Percentiles rank a stretch among this genome's conserved stretches.
Conservation (phyloP, 441 rosid genomes). For the Arabidopsis lyrata region DNA sequence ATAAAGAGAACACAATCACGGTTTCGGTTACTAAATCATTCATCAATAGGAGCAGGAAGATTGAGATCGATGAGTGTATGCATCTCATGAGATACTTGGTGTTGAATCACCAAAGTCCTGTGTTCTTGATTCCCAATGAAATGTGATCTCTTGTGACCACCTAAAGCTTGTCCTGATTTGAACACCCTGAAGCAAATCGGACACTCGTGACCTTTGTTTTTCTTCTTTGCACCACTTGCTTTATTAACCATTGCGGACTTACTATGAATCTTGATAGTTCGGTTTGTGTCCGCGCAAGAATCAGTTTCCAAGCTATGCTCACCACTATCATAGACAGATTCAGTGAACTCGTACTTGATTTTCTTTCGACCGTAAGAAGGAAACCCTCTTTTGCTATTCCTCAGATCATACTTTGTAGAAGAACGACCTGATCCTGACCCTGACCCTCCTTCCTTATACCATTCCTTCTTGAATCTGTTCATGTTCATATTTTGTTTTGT, state of each 20-base stretch:
- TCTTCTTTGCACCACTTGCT: conserved; percentile 63
- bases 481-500: conserved; percentile 24
- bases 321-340: conserved; percentile 56
- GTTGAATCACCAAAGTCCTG: conserved; percentile 60
- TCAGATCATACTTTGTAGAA: conserved; percentile 50
- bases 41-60: conserved; percentile 87
- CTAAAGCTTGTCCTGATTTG: conserved; percentile 92
- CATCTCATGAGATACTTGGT: conserved; percentile 52
- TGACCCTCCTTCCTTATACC: conserved; percentile 48
- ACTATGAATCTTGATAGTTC: conserved; percentile 41
- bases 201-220: conserved; percentile 75
- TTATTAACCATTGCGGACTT: conserved; percentile 41
- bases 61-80: conserved; percentile 78
- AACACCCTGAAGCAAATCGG: conserved; percentile 89
- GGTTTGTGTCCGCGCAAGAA: conserved; percentile 47
- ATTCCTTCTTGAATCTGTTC: conserved; percentile 44
- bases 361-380: conserved; percentile 46
- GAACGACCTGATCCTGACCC: conserved; percentile 46
- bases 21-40: conserved; percentile 17
- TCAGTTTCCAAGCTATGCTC: conserved; percentile 61
- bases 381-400: conserved; percentile 50
- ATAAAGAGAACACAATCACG: conserved; percentile 24
- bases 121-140: conserved; percentile 71
- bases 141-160: conserved; percentile 98
- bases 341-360: conserved; percentile 50